Percentiles rank a stretch among this genome's conserved stretches.
phyloP scores from a whole-genome alignment of 805 yeast genomes.

The Lachancea thermotolerans region DNA sequence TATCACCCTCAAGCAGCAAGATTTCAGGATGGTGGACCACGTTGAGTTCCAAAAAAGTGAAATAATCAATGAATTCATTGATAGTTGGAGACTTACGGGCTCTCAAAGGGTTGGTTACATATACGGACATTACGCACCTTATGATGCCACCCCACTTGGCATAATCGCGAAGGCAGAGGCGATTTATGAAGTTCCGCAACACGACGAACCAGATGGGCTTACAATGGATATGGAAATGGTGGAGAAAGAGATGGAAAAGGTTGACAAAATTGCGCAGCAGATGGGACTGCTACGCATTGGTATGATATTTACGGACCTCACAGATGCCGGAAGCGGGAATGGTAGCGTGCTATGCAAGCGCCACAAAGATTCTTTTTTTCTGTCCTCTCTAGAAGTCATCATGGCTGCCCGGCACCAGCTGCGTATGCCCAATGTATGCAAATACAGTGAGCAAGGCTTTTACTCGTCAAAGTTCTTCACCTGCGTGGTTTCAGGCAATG shows the following conservation, averaged over 20 bases:
- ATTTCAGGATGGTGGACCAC: constrained; percentile 94
- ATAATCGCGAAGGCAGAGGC: constrained; percentile 91
- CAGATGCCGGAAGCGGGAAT: constrained; percentile 79
- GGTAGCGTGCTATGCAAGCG: constrained; percentile 90
- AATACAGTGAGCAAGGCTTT: constrained; percentile 53
- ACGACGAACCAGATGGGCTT: constrained; percentile 79
- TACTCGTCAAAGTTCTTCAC: constrained; percentile 91
- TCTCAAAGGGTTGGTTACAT: constrained; percentile 79
- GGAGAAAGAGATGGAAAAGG: constrained; percentile 36
- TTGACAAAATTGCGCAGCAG: constrained; percentile 46
- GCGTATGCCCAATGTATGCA: constrained; percentile 53
- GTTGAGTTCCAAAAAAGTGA: constrained; percentile 77
- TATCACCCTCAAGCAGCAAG: constrained; percentile 83
- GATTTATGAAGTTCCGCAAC: constrained; percentile 88
- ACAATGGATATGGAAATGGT: constrained; percentile 46
- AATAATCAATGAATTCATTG: constrained; percentile 76
- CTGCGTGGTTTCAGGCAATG: constrained; percentile 88
- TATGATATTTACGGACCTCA: constrained; percentile 78
- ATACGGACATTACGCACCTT: constrained; percentile 73
- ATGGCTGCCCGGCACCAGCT: constrained; percentile 79
- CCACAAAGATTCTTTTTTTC: constrained; percentile 83
- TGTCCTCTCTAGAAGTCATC: constrained; percentile 78
- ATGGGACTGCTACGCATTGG: constrained; percentile 75
- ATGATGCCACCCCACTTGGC: constrained; percentile 77
- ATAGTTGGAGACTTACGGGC: constrained; percentile 87